Conservation (phyloP, 176 grass and related monocot species). For the Avena insularis region DNA sequence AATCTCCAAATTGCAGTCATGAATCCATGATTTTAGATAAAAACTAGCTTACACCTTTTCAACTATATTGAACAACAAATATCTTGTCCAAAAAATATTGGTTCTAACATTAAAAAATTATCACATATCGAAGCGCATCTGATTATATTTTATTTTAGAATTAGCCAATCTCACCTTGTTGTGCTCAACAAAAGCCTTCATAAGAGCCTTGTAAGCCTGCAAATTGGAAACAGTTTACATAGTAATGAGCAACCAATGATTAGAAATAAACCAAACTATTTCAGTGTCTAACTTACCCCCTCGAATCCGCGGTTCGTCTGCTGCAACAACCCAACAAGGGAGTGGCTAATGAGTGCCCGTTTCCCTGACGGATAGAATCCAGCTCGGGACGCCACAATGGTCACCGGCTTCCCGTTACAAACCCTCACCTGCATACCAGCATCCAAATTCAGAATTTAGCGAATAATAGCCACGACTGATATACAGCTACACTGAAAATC, state of each 20-base stretch:
- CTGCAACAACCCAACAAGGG: constrained; percentile 79
- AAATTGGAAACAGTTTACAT: constrained; percentile 24
- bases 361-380: constrained; percentile 93
- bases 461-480: not conserved
- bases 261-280: not conserved
- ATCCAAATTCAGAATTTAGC: constrained; percentile 10
- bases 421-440: constrained; percentile 64
- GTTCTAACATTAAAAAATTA: not conserved
- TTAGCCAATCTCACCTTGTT: constrained; percentile 76
- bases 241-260: constrained; percentile 24
- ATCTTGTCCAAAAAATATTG: not conserved
- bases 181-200: constrained; percentile 96
- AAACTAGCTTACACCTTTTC: not conserved
- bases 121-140: constrained; percentile 1
- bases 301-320: constrained; percentile 88
- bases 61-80: not conserved
- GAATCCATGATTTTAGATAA: constrained; percentile 6
- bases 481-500: not conserved
- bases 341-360: constrained; percentile 64
- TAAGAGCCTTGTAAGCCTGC: constrained; percentile 94
- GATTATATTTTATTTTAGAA: not conserved
- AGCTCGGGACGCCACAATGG: constrained; percentile 67
- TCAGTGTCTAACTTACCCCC: constrained; percentile 60
- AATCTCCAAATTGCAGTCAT: constrained; percentile 22
- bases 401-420: constrained; percentile 88